Percentiles rank a stretch among this genome's conserved stretches.
Evolutionary conservation across 441 rosid species (phyloP).

Genomic region (Biscutella laevigata): DNA sequence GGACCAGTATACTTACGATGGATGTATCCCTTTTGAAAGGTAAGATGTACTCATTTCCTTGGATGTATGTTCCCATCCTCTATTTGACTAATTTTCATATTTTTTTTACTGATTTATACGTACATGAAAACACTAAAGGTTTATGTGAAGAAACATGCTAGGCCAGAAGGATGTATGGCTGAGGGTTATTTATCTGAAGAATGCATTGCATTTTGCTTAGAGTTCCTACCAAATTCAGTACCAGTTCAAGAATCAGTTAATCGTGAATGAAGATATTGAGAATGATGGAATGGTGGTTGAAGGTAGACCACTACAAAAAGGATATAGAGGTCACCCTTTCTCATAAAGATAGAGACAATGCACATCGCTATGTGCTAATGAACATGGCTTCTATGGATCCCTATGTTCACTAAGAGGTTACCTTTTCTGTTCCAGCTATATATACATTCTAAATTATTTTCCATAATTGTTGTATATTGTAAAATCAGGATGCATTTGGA

Average conservation of each 20-base stretch:
- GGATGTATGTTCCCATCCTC: no score
- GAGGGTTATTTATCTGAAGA: not conserved
- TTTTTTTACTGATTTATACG: not conserved
- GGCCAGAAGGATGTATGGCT: not conserved
- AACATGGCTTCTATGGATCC: no score
- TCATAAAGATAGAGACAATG: no score
- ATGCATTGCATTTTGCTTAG: not conserved
- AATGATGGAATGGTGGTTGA: not conserved
- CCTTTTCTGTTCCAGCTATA: no score
- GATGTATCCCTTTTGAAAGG: no score
- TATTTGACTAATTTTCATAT: no score
- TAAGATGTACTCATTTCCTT: not conserved
- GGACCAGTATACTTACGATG: not conserved
- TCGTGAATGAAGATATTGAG: not conserved
- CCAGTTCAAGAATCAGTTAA: not conserved
- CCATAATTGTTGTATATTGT: no score
- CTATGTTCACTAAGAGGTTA: no score
- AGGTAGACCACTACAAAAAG: not conserved
- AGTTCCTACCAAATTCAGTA: not conserved
- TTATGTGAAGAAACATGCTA: not conserved
- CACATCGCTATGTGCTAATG: no score
- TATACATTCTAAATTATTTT: no score
- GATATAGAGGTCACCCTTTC: not conserved
- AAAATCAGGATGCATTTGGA: no score
- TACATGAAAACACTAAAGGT: not conserved